Conservation (phyloP, 768 basidiomycete genomes). For the Xerocomus brunneocitrinus region DNA sequence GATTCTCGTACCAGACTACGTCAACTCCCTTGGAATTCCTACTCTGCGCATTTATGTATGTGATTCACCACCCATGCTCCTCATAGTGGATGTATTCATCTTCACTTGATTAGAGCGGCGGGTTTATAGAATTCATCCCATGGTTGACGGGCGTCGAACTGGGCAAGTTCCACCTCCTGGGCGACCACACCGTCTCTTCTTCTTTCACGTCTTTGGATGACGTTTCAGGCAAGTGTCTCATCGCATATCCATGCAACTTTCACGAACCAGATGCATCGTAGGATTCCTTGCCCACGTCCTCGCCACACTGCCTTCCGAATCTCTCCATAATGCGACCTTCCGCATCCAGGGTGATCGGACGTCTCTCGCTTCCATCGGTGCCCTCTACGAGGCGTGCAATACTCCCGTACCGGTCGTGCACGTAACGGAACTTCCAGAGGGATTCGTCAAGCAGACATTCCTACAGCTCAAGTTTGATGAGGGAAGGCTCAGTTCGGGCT, state of each 20-base stretch:
- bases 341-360: constrained; percentile 35
- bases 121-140: constrained; percentile 31
- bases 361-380: constrained; percentile 23
- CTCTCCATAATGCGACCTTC: constrained; percentile 30
- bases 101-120: constrained; percentile 26
- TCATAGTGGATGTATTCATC: neutral
- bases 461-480: constrained; percentile 27
- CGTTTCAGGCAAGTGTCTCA: constrained; percentile 28
- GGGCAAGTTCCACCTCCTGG: constrained; percentile 30
- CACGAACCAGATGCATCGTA: constrained; percentile 9
- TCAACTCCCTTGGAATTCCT: constrained; percentile 29
- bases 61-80: neutral
- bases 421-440: constrained; percentile 27
- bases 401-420: constrained; percentile 20
- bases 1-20: constrained; percentile 18
- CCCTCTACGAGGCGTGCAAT: constrained; percentile 23
- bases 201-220: constrained; percentile 34
- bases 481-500: constrained; percentile 32
- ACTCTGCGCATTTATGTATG: constrained; percentile 31
- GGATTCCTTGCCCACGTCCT: constrained; percentile 35
- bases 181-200: constrained; percentile 27
- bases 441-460: constrained; percentile 27
- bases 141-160: constrained; percentile 25
- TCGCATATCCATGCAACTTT: neutral
- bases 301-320: constrained; percentile 25